Conservation (phyloP, 352 stramenopile genomes). For the Globisporangium lucens region DNA sequence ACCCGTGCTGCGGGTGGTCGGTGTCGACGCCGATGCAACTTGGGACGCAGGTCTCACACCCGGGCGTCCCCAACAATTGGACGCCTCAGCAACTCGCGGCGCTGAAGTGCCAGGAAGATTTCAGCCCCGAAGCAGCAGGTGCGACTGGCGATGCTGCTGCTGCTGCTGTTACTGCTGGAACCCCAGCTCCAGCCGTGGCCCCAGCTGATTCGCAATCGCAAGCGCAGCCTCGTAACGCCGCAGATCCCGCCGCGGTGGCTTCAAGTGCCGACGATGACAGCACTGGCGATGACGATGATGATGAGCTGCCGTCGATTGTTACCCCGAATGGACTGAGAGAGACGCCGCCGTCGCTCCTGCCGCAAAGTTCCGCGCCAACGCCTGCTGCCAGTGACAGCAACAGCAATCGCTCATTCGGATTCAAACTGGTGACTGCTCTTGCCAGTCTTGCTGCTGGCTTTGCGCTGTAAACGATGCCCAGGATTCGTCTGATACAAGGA, state of each 20-base stretch:
- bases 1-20: slow-evolving; percentile 81
- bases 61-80: slow-evolving; percentile 28
- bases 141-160: neutral
- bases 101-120: slow-evolving; percentile 21
- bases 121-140: neutral
- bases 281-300: neutral
- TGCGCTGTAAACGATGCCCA: neutral
- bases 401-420: neutral
- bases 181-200: neutral
- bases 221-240: neutral
- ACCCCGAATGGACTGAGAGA: slow-evolving; percentile 3
- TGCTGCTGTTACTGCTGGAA: neutral
- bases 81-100: slow-evolving; percentile 21
- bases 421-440: neutral
- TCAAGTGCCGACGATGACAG: neutral
- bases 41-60: slow-evolving; percentile 21
- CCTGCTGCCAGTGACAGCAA: neutral
- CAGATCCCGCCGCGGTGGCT: neutral
- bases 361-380: neutral
- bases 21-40: neutral
- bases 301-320: slow-evolving; percentile 9
- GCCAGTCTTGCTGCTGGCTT: neutral
- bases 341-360: slow-evolving; percentile 13
- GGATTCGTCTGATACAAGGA: neutral
- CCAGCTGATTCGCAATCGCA: neutral